Conservation (phyloP, 495 filamentous ascomycete genomes). For the Margaritispora aquatica region DNA sequence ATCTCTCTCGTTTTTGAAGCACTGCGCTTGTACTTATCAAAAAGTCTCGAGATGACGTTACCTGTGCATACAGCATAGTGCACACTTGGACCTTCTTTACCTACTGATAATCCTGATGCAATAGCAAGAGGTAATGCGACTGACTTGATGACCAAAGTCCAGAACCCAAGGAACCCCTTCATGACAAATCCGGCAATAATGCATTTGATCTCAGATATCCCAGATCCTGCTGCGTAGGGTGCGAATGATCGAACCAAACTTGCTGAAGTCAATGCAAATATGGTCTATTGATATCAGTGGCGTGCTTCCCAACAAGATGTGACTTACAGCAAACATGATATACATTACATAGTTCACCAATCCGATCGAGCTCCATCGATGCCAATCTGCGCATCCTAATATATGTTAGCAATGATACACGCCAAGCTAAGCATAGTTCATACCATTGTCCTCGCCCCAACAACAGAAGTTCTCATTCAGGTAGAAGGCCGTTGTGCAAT, state of each 20-base stretch:
- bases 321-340: slow-evolving; percentile 74
- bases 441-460: slow-evolving; percentile 89
- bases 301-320: neutral
- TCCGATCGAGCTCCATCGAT: slow-evolving; percentile 74
- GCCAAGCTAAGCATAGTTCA: slow-evolving; percentile 11
- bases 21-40: slow-evolving; percentile 87
- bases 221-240: slow-evolving; percentile 93
- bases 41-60: slow-evolving; percentile 91
- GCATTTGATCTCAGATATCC: slow-evolving; percentile 98
- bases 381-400: slow-evolving; percentile 84
- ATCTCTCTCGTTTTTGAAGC: slow-evolving; percentile 95
- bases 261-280: slow-evolving; percentile 79
- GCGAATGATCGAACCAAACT: slow-evolving; percentile 87
- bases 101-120: slow-evolving; percentile 89
- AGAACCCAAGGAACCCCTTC: slow-evolving; percentile 93
- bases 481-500: slow-evolving; percentile 94
- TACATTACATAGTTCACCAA: slow-evolving; percentile 84
- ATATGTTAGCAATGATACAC: slow-evolving; percentile 12
- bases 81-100: slow-evolving; percentile 96
- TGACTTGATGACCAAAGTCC: slow-evolving; percentile 93
- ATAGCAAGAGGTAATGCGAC: slow-evolving; percentile 88
- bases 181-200: slow-evolving; percentile 99
- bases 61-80: slow-evolving; percentile 98
- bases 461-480: slow-evolving; percentile 98
- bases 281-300: slow-evolving; percentile 27